A percentile compares a stretch with the other conserved stretches of the same genome.
Conservation (phyloP, 495 filamentous ascomycete genomes). For the Aspergillus biplanus region DNA sequence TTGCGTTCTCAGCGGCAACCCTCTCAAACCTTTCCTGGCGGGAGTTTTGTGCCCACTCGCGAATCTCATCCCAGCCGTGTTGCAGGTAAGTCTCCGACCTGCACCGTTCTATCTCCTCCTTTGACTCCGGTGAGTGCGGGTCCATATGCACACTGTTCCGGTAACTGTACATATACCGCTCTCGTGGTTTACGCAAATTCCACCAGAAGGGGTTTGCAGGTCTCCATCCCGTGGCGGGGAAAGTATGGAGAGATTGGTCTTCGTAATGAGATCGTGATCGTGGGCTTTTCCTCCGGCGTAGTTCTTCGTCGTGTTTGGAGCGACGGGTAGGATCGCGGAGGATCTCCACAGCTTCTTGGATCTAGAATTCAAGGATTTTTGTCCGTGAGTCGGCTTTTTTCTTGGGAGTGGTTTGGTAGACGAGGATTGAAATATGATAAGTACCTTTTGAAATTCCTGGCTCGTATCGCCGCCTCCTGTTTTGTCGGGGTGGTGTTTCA, state of each 20-base stretch:
- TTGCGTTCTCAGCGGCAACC: neutral
- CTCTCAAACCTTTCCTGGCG: too few relatives aligned
- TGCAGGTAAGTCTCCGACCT: conserved; percentile 10
- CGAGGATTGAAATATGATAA: neutral
- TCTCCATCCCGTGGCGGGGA: conserved; percentile 18
- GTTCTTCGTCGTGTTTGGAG: conserved; percentile 29
- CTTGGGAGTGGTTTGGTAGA: too few relatives aligned
- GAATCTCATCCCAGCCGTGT: too few relatives aligned
- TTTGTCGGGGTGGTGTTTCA: conserved; percentile 67
- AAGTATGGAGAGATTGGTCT: conserved; percentile 1
- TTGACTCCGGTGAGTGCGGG: conserved; percentile 29
- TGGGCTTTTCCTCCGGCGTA: neutral
- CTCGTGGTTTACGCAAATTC: conserved; percentile 1
- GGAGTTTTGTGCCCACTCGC: too few relatives aligned
- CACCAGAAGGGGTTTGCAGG: neutral
- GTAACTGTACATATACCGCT: conserved; percentile 37
- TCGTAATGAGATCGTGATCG: neutral
- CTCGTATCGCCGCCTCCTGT: conserved; percentile 46
- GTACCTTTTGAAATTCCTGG: conserved; percentile 47
- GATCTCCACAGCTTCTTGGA: conserved; percentile 41
- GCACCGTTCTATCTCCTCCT: conserved; percentile 26
- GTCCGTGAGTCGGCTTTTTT: too few relatives aligned
- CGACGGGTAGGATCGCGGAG: conserved; percentile 41
- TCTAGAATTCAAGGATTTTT: conserved; percentile 27
- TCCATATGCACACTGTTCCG: conserved; percentile 41